These are phyloP conservation scores for Candida dubliniensis DNA, from an alignment of 1,139 yeast genomes.

Conservation along the genomic window DNA sequence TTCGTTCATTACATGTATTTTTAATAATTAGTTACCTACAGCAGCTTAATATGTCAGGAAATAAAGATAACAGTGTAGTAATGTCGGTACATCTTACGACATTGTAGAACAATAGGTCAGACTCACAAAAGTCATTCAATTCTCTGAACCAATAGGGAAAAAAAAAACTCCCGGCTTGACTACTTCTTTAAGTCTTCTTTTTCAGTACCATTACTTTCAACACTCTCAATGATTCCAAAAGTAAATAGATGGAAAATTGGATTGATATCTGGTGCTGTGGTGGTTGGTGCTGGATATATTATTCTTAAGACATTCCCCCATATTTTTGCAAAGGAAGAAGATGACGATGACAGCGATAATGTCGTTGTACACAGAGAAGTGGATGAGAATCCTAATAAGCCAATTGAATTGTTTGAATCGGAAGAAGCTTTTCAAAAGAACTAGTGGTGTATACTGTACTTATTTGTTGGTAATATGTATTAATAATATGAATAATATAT, in stretches of 20 bases:
- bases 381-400: constrained; percentile 24
- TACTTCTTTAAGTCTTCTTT: neutral
- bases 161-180: constrained; percentile 8
- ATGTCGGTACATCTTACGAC: too few species aligned
- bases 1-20: neutral
- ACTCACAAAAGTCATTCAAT: too few species aligned
- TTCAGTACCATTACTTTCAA: neutral
- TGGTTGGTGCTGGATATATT: constrained; percentile 46
- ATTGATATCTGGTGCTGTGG: constrained; percentile 39
- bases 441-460: neutral
- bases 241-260: constrained; percentile 15
- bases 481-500: neutral
- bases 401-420: constrained; percentile 22
- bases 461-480: neutral
- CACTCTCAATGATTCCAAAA: constrained; percentile 1
- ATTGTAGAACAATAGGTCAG: too few species aligned
- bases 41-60: too few species aligned
- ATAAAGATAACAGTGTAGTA: too few species aligned
- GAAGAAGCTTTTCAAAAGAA: constrained; percentile 7
- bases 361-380: constrained; percentile 11
- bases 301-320: constrained; percentile 56
- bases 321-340: constrained; percentile 9
- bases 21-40: neutral
- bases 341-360: constrained; percentile 17
- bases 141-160: neutral